Percentiles rank a stretch among this genome's conserved stretches.
phyloP scores from a whole-genome alignment of 352 stramenopile genomes.

The Phytophthora pinifolia region DNA sequence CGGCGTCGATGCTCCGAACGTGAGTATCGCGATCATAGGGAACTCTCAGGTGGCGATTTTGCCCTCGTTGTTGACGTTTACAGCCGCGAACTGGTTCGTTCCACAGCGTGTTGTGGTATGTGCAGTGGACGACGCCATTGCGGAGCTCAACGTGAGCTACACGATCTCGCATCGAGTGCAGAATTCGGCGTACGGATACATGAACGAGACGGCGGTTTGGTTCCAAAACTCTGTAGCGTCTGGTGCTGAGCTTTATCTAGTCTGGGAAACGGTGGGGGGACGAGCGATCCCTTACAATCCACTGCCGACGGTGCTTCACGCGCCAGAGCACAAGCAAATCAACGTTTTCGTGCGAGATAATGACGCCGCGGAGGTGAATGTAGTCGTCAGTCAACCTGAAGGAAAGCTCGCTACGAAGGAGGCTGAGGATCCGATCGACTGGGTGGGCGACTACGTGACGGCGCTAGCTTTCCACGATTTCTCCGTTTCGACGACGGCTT shows the following conservation, averaged over 20 bases:
- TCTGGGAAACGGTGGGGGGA: slow-evolving; percentile 22
- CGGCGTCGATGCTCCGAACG: slow-evolving; percentile 36
- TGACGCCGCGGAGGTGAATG: slow-evolving; percentile 44
- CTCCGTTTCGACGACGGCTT: slow-evolving; percentile 29
- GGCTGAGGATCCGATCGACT: slow-evolving; percentile 40
- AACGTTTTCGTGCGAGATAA: slow-evolving; percentile 57
- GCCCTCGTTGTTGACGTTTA: slow-evolving; percentile 65
- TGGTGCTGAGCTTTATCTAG: slow-evolving; percentile 23
- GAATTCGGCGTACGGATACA: slow-evolving; percentile 48
- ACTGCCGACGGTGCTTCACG: slow-evolving; percentile 49
- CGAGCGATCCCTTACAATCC: slow-evolving; percentile 60
- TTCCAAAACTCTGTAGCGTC: slow-evolving; percentile 30
- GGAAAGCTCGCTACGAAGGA: slow-evolving; percentile 40
- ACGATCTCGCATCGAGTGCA: slow-evolving; percentile 62
- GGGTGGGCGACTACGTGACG: slow-evolving; percentile 54
- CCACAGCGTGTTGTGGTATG: slow-evolving; percentile 52
- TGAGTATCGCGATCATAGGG: slow-evolving; percentile 60
- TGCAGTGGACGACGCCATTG: slow-evolving; percentile 49
- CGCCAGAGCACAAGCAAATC: slow-evolving; percentile 43
- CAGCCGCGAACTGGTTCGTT: slow-evolving; percentile 57
- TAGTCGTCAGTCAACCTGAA: slow-evolving; percentile 44
- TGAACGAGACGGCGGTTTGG: slow-evolving; percentile 60
- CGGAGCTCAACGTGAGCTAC: slow-evolving; percentile 34
- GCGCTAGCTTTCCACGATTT: slow-evolving; percentile 62
- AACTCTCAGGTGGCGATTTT: slow-evolving; percentile 51